Percentiles rank a stretch among this genome's conserved stretches.
These are phyloP conservation scores for Tetrahymena elliotti DNA, from an alignment of 73 alveolate species.

Conservation along the genomic window DNA sequence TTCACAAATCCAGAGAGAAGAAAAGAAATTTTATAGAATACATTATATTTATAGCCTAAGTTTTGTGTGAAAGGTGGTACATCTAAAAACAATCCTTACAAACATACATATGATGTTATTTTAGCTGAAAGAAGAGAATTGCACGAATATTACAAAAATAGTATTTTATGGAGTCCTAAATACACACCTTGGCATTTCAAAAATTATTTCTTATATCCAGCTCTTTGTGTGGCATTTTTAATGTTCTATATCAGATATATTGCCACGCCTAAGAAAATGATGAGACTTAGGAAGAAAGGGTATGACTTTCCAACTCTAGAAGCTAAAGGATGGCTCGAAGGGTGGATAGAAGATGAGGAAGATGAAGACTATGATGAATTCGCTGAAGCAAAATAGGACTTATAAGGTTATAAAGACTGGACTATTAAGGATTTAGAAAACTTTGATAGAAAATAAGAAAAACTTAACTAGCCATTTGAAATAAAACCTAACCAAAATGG, in stretches of 20 bases:
- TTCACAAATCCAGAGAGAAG: conserved; percentile 14
- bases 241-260: conserved; percentile 33
- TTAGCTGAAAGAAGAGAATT: conserved; percentile 25
- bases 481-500: not conserved
- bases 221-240: conserved; percentile 26
- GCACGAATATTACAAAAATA: conserved; percentile 31
- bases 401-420: not conserved
- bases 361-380: conserved; percentile 18
- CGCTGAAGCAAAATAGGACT: not conserved
- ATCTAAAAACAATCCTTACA: conserved; percentile 29
- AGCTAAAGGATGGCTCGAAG: conserved; percentile 31
- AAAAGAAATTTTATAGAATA: conserved; percentile 19
- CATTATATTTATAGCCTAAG: conserved; percentile 9
- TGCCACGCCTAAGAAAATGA: conserved; percentile 32
- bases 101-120: conserved; percentile 27
- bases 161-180: conserved; percentile 36
- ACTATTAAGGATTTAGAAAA: not conserved
- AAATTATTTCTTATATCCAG: conserved; percentile 21
- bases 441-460: not conserved
- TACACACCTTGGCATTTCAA: conserved; percentile 30
- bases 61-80: conserved; percentile 39
- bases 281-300: conserved; percentile 19
- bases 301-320: conserved; percentile 35
- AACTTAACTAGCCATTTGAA: not conserved
- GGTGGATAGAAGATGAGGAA: conserved; percentile 42